Conservation (phyloP, 106 monocot species). For the Dendrobium chrysotoxum region DNA sequence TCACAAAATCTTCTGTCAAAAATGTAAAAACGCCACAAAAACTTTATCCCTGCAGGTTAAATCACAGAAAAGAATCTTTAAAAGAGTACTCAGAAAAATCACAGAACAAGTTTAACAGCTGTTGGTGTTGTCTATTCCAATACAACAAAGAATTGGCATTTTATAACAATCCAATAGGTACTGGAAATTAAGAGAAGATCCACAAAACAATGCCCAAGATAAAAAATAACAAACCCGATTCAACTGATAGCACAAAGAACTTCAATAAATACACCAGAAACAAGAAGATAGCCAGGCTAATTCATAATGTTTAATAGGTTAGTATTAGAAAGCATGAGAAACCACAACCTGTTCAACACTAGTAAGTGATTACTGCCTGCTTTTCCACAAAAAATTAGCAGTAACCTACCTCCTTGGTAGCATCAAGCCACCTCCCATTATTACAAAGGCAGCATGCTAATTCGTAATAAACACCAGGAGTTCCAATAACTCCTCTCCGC, state of each 20-base stretch:
- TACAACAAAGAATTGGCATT: neutral
- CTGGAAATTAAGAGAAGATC: neutral
- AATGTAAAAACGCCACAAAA: neutral
- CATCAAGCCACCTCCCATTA: constrained; percentile 82
- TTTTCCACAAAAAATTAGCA: neutral
- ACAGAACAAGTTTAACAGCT: no score
- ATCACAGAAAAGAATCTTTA: neutral
- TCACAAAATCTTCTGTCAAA: neutral
- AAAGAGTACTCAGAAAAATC: no score
- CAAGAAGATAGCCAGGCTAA: no score
- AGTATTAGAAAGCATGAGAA: neutral
- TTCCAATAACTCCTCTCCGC: constrained; percentile 77
- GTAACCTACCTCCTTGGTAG: constrained; percentile 59
- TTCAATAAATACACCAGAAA: no score
- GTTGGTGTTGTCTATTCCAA: neutral
- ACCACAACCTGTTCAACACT: neutral
- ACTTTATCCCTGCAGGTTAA: neutral
- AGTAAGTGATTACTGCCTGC: neutral
- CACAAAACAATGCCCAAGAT: neutral
- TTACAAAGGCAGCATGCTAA: constrained; percentile 82
- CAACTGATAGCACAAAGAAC: neutral
- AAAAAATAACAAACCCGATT: no score
- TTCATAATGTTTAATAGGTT: neutral
- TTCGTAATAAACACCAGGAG: constrained; percentile 85
- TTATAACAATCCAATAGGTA: neutral